Base-by-base conservation (phyloP, 768 basidiomycete genomes). In the Serendipita vermifera region DNA sequence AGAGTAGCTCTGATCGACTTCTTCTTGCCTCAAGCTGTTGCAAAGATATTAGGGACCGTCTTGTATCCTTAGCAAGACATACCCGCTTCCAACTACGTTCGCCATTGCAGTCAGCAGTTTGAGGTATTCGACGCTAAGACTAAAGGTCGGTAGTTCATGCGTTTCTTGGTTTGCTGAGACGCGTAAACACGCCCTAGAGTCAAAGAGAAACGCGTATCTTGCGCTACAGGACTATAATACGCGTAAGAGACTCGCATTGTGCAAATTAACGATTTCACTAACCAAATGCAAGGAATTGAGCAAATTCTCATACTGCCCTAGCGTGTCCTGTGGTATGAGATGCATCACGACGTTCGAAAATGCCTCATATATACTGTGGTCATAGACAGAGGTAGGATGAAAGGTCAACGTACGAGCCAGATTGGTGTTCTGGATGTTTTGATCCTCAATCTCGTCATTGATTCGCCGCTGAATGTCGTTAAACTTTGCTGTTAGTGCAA, bases 241-340 rank as follows among this genome's bases (percentile, higher is more conserved):
- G n/a, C 9, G 46, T 43, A 22, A 43, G 41, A 11, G 11, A 43
- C 11, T 11, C 20, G n/a, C n/a, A n/a, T 15, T 15, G 20, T 43
- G 41, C 14, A 43, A 9, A 43, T n/a, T 15, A 43, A 22, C 41
- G 41, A 43, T 51, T n/a, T n/a, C n/a, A 51, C 46, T 15, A 22
- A 51, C 46, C 22, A 51, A 15, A n/a, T 51, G 46, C 9, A 51
- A 20, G 7, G 46, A 51, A 29, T 51, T 51, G 20, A 51, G 22
- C 46, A 51, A n/a, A 29, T 51, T 51, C n/a, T 51, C 46, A 29
- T 51, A 51, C 27, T 51, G 46, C n/a, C 46, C 46, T 31, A 51
- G 22, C 29, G 46, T 51, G 20, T 51, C 46, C 27, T 20, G 17
- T 7, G 46, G 46, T 20, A 51, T 51, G 7, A 51, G 17, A 15